These are phyloP conservation scores for Aspergillus pseudoterreus DNA, from an alignment of 2,329 filamentous ascomycete genomes.

Conservation along the genomic window DNA sequence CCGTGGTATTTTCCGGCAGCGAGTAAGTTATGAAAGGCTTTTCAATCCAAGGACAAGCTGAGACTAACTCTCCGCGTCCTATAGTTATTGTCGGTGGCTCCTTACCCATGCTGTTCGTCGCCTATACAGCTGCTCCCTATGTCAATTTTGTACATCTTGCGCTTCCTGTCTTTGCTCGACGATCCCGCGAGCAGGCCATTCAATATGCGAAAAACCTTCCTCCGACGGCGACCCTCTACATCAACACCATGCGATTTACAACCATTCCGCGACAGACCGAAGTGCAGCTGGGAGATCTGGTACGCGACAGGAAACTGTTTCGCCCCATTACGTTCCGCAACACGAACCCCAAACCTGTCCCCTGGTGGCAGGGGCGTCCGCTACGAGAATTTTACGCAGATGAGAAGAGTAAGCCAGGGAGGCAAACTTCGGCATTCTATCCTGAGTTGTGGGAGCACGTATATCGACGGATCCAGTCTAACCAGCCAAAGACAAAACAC, in stretches of 20 bases:
- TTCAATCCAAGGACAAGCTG: not conserved
- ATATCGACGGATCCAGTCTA: slow-evolving; percentile 36
- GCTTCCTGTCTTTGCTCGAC: slow-evolving; percentile 62
- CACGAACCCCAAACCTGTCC: slow-evolving; percentile 29
- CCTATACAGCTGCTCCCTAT: slow-evolving; percentile 64
- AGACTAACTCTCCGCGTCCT: slow-evolving; percentile 2
- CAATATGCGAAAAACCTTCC: slow-evolving; percentile 45
- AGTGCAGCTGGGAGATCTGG: slow-evolving; percentile 42
- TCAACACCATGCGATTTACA: slow-evolving; percentile 46
- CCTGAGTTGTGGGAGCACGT: slow-evolving; percentile 44
- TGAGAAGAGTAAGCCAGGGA: slow-evolving; percentile 36
- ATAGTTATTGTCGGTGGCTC: slow-evolving; percentile 58
- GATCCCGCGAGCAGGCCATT: slow-evolving; percentile 49
- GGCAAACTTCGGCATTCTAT: slow-evolving; percentile 36
- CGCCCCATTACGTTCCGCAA: slow-evolving; percentile 43
- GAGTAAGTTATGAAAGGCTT: slow-evolving; percentile 26
- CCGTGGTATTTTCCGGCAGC: slow-evolving; percentile 41
- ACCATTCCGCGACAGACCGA: slow-evolving; percentile 40
- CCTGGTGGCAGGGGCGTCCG: slow-evolving; percentile 37
- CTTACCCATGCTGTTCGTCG: slow-evolving; percentile 62
- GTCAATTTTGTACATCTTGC: slow-evolving; percentile 69
- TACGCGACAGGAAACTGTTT: slow-evolving; percentile 29
- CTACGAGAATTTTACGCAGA: slow-evolving; percentile 38
- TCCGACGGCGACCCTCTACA: slow-evolving; percentile 39
- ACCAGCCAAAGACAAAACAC: slow-evolving; percentile 9